Evolutionary conservation across 2,329 filamentous ascomycete species (phyloP), one percentile per base, ranked within the genome.

Genomic region (Claviceps purpurea): DNA sequence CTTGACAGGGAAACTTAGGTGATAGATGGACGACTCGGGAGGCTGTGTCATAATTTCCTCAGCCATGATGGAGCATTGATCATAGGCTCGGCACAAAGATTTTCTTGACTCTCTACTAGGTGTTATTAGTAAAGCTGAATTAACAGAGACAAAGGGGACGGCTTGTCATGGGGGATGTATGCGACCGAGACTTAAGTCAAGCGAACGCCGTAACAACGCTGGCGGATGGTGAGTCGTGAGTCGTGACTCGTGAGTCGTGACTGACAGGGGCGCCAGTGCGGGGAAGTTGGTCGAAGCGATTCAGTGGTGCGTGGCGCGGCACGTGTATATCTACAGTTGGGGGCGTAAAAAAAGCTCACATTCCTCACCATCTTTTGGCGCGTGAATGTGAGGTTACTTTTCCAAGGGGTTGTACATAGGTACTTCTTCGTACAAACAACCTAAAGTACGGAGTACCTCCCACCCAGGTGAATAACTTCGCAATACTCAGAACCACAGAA

Each of bases 1-100:
- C 1, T 69, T 67, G 18, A 67, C 65, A 1, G 75, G 75, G 55
- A 73, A 75, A 49, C 66, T 64, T 55, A 77, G 67, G 47, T 57
- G 53, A 42, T 55, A 57, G 34, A 56, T 44, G 16, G 56, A 53
- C 34, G 50, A 38, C 47, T 49, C 24, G 4, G 57, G 59, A 6
- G 56, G 58, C 20, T 51, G 50, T 13, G 51, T 55, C 18, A 55
- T 45, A 13, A 59, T 47, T 22, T 48, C 45, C 30, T 52, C 50
- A 4, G 52, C 52, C 54, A 55, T 59, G n/a, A 14, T 45, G 46
- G 5, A 10, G n/a, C 42, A 3, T 10, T n/a, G 37, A 13, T 30
- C 26, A 30, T 30, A 18, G 6, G 1, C 16, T 14, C 22, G n/a
- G 37, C 13, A 14, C 50, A 3, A 5, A n/a, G 38, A 14, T 16